Evolutionary conservation across 192 early-diverging fungal genomes (phyloP), one percentile per base, ranked within the genome.

Genomic region (Dimargaris xerosporica): DNA sequence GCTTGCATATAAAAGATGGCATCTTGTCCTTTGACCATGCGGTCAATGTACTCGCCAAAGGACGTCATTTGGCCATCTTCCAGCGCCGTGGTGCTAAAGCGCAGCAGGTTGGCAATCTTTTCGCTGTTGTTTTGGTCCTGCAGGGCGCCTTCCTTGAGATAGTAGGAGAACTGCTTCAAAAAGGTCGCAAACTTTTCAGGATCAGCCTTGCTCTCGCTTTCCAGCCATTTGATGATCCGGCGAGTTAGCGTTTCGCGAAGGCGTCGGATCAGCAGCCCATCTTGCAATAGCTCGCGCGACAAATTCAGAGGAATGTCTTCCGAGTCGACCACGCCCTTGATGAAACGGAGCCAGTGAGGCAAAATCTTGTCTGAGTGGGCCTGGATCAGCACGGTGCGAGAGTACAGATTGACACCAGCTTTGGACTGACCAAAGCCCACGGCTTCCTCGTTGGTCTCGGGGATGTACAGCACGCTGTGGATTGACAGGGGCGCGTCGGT

Each of bases 271-370:
- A 85, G 56, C 13, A 73, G 68, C 62, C 84, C 78, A 44, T 90
- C 79, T 63, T 92, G 90, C 12, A 92, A 62, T 25, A 88, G 75
- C 66, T 92, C 90, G 31, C 90, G 78, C 7, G 90, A 92, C 5
- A 92, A 86, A 50, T 90, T 90, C 31, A 92, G 69, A 2, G 90
- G 90, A 50, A 92, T 75, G 66, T 92, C 90, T 64, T 90, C 88
- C 5, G 80, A 83, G 64, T 92, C 90, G 26, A 92, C 83, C 39
- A 91, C 75, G 54, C 87, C 90, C 71, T 86, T 88, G 54, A 92
- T 67, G 63, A 92, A 92, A 0, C 78, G 70, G 6, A 92, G 73
- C 74, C 80, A 92, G 29, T 81, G 76, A 0, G 90, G 90, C 58
- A 91, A 69, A 23, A 92, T 81, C 44, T 83, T 85, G 51, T 69